Conservation (phyloP, 208 protist genomes). For the Acanthamoeba rhysodes region DNA sequence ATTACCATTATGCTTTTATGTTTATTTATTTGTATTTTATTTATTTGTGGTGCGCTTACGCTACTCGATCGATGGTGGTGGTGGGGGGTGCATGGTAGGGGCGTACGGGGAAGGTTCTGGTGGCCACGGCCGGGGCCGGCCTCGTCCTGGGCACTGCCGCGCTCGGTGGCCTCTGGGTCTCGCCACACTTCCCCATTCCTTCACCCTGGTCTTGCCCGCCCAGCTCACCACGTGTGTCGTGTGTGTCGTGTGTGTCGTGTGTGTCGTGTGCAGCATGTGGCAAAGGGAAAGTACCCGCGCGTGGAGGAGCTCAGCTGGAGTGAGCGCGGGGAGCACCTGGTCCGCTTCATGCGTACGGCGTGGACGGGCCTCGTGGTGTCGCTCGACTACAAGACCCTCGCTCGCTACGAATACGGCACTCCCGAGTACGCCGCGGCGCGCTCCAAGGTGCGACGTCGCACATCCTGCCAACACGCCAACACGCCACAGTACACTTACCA, state of each 20-base stretch:
- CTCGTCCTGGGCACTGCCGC: constrained; percentile 2
- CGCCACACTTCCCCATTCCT: neutral
- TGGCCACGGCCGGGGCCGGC: neutral
- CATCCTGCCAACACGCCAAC: neutral
- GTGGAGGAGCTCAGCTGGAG: neutral
- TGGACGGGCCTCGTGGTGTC: constrained; percentile 33
- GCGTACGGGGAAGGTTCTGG: neutral
- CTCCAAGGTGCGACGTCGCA: constrained; percentile 1
- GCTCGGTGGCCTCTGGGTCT: neutral
- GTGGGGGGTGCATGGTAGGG: neutral
- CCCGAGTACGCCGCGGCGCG: constrained; percentile 33
- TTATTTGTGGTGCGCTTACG: too few species aligned
- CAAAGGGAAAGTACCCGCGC: neutral
- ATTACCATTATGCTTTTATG: too few species aligned
- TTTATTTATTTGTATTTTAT: too few species aligned
- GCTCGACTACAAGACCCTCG: constrained; percentile 62
- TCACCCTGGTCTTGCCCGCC: neutral
- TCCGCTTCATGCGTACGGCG: constrained; percentile 35
- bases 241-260: neutral
- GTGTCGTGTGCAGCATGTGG: neutral
- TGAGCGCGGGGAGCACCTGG: constrained; percentile 29
- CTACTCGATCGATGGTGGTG: too few species aligned
- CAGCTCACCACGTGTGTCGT: neutral
- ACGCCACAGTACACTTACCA: too few species aligned
- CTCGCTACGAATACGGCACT: constrained; percentile 44